A percentile compares a stretch with the other conserved stretches of the same genome.
phyloP scores from a whole-genome alignment of 2,329 filamentous ascomycete genomes.

The Fonsecaea monophora region DNA sequence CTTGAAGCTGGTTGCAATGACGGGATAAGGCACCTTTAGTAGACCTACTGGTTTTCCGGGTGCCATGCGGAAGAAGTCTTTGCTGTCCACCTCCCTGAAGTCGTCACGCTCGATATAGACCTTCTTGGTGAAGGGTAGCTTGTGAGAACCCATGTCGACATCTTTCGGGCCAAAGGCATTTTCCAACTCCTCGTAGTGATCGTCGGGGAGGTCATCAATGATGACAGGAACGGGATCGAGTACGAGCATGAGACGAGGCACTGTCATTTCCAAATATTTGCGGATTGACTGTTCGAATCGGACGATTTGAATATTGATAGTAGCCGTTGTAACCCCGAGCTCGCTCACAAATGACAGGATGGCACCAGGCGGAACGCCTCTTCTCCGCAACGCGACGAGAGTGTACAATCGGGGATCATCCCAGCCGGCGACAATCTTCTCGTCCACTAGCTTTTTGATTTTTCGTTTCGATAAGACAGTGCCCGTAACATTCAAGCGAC shows the following conservation, averaged over 20 bases:
- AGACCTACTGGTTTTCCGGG: slow-evolving; percentile 77
- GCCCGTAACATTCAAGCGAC: slow-evolving; percentile 78
- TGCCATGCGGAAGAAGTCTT: slow-evolving; percentile 79
- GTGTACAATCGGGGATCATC: slow-evolving; percentile 92
- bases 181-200: slow-evolving; percentile 68
- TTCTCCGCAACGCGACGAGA: slow-evolving; percentile 78
- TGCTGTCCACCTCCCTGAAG: slow-evolving; percentile 74
- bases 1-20: slow-evolving; percentile 71
- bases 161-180: slow-evolving; percentile 85
- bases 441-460: slow-evolving; percentile 78
- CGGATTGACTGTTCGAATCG: slow-evolving; percentile 88
- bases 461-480: slow-evolving; percentile 88
- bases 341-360: slow-evolving; percentile 90
- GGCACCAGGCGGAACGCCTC: slow-evolving; percentile 85
- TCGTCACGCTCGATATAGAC: slow-evolving; percentile 85
- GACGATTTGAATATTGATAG: slow-evolving; percentile 77
- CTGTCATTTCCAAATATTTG: slow-evolving; percentile 83
- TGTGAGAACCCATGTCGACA: slow-evolving; percentile 61
- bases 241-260: slow-evolving; percentile 87
- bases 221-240: slow-evolving; percentile 83
- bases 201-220: slow-evolving; percentile 77
- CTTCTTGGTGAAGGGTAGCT: slow-evolving; percentile 72
- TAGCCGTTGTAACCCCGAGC: slow-evolving; percentile 84
- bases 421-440: slow-evolving; percentile 82
- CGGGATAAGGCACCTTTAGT: slow-evolving; percentile 72